Percentiles rank a stretch among this genome's conserved stretches.
Evolutionary conservation across 495 filamentous ascomycete genomes (phyloP).

Genomic region (Physcia stellaris): DNA sequence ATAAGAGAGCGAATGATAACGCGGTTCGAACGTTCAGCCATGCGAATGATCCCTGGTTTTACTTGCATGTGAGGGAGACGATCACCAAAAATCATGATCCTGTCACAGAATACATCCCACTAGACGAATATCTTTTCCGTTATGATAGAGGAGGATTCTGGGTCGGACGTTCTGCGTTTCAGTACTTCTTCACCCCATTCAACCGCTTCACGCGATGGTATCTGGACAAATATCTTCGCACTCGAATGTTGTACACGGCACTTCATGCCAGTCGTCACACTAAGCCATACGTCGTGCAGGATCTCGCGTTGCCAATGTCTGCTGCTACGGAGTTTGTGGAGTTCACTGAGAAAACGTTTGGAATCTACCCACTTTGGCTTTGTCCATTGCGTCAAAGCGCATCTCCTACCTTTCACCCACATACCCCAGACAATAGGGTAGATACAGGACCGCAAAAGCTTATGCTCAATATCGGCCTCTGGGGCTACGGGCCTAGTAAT

Average conservation of each 20-base stretch:
- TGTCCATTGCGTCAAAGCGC: slow-evolving; percentile 33
- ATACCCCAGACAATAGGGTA: slow-evolving; percentile 9
- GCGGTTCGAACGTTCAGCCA: slow-evolving; percentile 29
- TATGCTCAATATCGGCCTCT: slow-evolving; percentile 45
- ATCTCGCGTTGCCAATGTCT: slow-evolving; percentile 38
- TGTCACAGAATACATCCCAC: slow-evolving; percentile 33
- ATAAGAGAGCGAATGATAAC: slow-evolving; percentile 9
- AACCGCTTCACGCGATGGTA: slow-evolving; percentile 37
- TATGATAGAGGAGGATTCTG: slow-evolving; percentile 53
- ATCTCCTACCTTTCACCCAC: slow-evolving; percentile 23
- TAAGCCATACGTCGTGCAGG: slow-evolving; percentile 38
- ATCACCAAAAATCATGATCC: slow-evolving; percentile 10
- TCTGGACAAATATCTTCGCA: slow-evolving; percentile 38
- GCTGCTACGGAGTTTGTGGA: slow-evolving; percentile 34
- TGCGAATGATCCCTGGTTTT: slow-evolving; percentile 44
- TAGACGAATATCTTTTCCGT: slow-evolving; percentile 47
- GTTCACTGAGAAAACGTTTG: slow-evolving; percentile 27
- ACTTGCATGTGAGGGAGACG: slow-evolving; percentile 30
- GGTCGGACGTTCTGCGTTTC: slow-evolving; percentile 34
- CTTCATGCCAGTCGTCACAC: slow-evolving; percentile 37
- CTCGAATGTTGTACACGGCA: slow-evolving; percentile 42
- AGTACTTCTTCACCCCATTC: slow-evolving; percentile 44
- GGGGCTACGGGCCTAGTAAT: slow-evolving; percentile 30
- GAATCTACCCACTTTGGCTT: slow-evolving; percentile 45
- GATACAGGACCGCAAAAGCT: slow-evolving; percentile 12